Evolutionary conservation across 2,329 filamentous ascomycete genomes (phyloP).

Genomic region (Ceratocystis colombiana): DNA sequence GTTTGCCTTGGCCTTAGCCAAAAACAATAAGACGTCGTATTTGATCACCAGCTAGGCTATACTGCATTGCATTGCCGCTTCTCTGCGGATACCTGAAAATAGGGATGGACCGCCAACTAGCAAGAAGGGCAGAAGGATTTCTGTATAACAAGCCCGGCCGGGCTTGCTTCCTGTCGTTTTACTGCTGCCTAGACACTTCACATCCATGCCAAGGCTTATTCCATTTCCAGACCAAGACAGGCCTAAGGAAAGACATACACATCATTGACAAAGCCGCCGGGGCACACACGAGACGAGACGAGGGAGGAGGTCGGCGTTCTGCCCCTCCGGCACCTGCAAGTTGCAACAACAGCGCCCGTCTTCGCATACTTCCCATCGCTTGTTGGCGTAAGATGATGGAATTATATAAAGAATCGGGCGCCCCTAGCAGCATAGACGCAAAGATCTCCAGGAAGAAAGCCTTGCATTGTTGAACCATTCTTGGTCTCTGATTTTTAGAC

Average conservation of each 20-base stretch:
- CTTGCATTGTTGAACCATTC: not conserved
- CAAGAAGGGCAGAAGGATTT: no score
- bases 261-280: not conserved
- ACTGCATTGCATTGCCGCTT: not conserved
- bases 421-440: not conserved
- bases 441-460: not conserved
- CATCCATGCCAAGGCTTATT: no score
- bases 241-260: no score
- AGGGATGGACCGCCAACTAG: not conserved
- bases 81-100: not conserved
- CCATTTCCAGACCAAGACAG: no score
- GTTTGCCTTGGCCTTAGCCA: no score
- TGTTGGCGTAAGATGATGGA: not conserved
- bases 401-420: conserved; percentile 8
- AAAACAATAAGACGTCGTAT: no score
- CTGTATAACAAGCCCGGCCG: no score
- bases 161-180: no score
- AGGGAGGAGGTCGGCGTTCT: not conserved
- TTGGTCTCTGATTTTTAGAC: not conserved
- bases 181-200: no score
- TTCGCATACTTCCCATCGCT: not conserved
- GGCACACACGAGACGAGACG: not conserved
- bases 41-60: not conserved
- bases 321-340: not conserved
- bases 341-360: not conserved